Base-by-base conservation (phyloP, 1,284 basidiomycete genomes). In the Ustanciosporium gigantosporum region DNA sequence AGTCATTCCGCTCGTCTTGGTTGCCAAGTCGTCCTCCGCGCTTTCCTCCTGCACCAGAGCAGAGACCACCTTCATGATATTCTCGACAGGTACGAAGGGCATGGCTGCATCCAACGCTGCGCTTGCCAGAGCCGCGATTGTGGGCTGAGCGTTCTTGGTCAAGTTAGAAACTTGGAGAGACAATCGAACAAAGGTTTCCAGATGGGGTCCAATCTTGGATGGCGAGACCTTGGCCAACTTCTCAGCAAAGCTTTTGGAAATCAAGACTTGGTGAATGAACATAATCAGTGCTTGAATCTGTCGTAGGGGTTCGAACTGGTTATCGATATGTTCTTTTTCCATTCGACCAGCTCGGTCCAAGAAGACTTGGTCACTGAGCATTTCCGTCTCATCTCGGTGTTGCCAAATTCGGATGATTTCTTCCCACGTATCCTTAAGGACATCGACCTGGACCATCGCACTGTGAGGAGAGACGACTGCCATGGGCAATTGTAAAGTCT, bases 401-500 rank as follows among this genome's bases (percentile, higher is more conserved):
- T 37, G 21, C 47, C 61, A 68, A 41, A 70, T 65, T 8, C 71
- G 46, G 32, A 49, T 29, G 6, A 58, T 46, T 42, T 74, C 72
- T 22, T 57, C 56, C 61, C 56, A 71, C 2, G 71, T 56, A 41
- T 72, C 60, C 42, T 66, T 51, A 16, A 75, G 45, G 21, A 57
- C 69, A 0, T 85, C 83, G 25, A 87, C 83, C 65, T 88, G 85
- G 36, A 80, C 71, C 27, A 81, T 73, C 2, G 81, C 62, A 47
- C 85, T 84, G 57, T 86, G 84, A 36, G 68, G 84, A 82, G 82
- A 85, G 31, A 83, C 70, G 15, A 73, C 49, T 16, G 82, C 76
- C 7, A 86, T 80, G 1, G 89, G 87, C 9, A 93, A 80, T 20
- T 84, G 79, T 86, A 93, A 76, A 31, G 81, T 76, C 41, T 51